Percentiles rank a stretch among this genome's conserved stretches.
phyloP scores from a whole-genome alignment of 2,329 filamentous ascomycete genomes.

The Fusarium ambrosium region DNA sequence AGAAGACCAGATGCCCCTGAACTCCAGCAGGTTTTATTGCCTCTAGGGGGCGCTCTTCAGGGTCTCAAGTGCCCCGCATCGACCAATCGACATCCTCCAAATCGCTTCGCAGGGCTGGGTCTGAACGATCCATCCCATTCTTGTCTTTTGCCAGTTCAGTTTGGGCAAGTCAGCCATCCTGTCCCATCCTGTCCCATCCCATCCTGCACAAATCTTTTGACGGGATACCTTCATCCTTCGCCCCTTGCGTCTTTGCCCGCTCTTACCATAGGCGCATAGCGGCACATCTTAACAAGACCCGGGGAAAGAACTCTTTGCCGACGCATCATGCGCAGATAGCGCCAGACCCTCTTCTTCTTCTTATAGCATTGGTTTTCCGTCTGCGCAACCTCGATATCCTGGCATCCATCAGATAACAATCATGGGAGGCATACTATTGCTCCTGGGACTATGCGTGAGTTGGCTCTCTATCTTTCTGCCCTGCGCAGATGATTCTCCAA shows the following conservation, averaged over 20 bases:
- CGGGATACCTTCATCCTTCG: slow-evolving; percentile 12
- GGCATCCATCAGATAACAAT: slow-evolving; percentile 32
- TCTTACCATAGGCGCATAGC: slow-evolving; percentile 20
- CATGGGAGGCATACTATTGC: slow-evolving; percentile 58
- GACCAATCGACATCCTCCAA: slow-evolving; percentile 44
- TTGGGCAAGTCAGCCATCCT: slow-evolving; percentile 25
- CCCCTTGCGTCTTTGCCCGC: slow-evolving; percentile 30
- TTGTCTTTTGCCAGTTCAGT: neutral
- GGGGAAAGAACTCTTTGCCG: neutral
- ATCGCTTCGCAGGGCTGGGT: slow-evolving; percentile 40
- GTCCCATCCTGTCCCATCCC: slow-evolving; percentile 13
- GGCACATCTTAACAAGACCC: slow-evolving; percentile 3
- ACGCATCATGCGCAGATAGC: slow-evolving; percentile 45
- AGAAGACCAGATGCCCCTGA: slow-evolving; percentile 5
- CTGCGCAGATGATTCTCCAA: neutral
- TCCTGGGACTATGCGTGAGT: slow-evolving; percentile 59
- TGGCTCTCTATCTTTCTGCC: neutral
- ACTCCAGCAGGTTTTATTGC: slow-evolving; percentile 19
- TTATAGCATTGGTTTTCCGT: slow-evolving; percentile 15
- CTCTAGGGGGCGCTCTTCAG: slow-evolving; percentile 26
- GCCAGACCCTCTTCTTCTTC: neutral
- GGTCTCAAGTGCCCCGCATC: slow-evolving; percentile 39
- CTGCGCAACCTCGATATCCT: slow-evolving; percentile 24
- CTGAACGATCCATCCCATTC: slow-evolving; percentile 2
- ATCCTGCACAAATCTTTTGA: neutral